Percentiles rank a stretch among this genome's conserved stretches.
Evolutionary conservation across 148 eudicot species (phyloP).

Genomic region (Chenopodium quinoa): DNA sequence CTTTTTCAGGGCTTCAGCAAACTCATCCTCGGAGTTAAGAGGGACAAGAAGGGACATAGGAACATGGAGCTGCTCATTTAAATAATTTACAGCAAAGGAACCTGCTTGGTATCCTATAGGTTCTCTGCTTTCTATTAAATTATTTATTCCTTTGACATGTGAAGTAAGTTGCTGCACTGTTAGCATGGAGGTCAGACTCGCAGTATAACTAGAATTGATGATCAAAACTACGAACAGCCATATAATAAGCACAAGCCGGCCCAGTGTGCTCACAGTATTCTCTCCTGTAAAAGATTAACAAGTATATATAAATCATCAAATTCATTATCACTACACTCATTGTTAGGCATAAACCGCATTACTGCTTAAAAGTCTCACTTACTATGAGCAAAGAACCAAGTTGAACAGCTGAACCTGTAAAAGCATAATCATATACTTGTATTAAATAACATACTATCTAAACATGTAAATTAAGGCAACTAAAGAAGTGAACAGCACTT

Average conservation of each 20-base stretch:
- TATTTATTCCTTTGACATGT: slow-evolving; percentile 59
- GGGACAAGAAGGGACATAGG: slow-evolving; percentile 49
- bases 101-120: slow-evolving; percentile 69
- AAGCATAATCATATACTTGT: slow-evolving; percentile 16
- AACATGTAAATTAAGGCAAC: not conserved
- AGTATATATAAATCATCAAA: not conserved
- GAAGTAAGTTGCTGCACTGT: slow-evolving; percentile 68
- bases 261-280: slow-evolving; percentile 54
- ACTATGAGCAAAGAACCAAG: slow-evolving; percentile 68
- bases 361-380: slow-evolving; percentile 29
- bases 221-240: slow-evolving; percentile 76
- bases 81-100: slow-evolving; percentile 55
- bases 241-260: slow-evolving; percentile 62
- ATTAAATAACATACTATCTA: not conserved
- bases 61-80: slow-evolving; percentile 43
- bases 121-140: slow-evolving; percentile 38
- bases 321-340: not conserved
- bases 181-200: slow-evolving; percentile 73
- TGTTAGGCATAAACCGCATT: not conserved
- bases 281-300: slow-evolving; percentile 44
- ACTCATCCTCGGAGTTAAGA: slow-evolving; percentile 49
- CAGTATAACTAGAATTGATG: slow-evolving; percentile 71
- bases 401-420: slow-evolving; percentile 87
- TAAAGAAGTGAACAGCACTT: slow-evolving; percentile 19
- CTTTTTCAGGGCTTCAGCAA: slow-evolving; percentile 39